Conservation (phyloP, 495 filamentous ascomycete species). For the Annulohypoxylon bovei region DNA sequence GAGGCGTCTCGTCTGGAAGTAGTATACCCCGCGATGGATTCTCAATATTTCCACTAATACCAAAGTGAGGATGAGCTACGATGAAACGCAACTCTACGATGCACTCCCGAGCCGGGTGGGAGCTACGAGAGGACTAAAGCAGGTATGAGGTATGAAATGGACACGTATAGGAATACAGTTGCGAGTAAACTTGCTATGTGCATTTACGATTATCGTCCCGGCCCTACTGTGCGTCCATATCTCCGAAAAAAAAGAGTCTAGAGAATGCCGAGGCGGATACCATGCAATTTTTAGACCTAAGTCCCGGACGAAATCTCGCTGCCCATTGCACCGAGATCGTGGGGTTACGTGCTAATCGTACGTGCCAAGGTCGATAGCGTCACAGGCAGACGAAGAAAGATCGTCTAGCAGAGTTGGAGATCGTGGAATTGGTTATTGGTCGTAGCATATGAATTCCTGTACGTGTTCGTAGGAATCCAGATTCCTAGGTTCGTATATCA, state of each 20-base stretch:
- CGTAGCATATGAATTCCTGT: background rate
- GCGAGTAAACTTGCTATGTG: background rate
- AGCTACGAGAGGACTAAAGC: background rate
- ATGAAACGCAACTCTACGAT: constrained; percentile 8
- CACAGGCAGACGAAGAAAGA: background rate
- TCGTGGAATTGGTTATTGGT: background rate
- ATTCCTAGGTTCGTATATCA: background rate
- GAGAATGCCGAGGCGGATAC: constrained; percentile 31
- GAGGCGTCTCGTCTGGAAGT: constrained; percentile 21
- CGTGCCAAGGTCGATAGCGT: constrained; percentile 8
- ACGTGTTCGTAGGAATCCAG: background rate
- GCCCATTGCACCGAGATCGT: constrained; percentile 40
- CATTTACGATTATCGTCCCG: background rate
- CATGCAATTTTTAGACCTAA: constrained; percentile 21
- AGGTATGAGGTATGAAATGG: background rate
- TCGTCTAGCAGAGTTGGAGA: background rate
- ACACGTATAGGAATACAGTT: constrained; percentile 13
- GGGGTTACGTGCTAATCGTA: constrained; percentile 29
- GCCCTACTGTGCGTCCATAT: constrained; percentile 15
- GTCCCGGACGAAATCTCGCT: constrained; percentile 29
- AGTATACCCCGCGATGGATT: constrained; percentile 33
- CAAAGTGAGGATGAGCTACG: background rate
- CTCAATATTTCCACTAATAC: constrained; percentile 33
- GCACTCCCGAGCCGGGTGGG: background rate
- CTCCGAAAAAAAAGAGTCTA: constrained; percentile 11